A percentile compares a stretch with the other conserved stretches of the same genome.
Evolutionary conservation across 306 rosid species (phyloP).

Genomic region (Oxytropis ochrocephala): DNA sequence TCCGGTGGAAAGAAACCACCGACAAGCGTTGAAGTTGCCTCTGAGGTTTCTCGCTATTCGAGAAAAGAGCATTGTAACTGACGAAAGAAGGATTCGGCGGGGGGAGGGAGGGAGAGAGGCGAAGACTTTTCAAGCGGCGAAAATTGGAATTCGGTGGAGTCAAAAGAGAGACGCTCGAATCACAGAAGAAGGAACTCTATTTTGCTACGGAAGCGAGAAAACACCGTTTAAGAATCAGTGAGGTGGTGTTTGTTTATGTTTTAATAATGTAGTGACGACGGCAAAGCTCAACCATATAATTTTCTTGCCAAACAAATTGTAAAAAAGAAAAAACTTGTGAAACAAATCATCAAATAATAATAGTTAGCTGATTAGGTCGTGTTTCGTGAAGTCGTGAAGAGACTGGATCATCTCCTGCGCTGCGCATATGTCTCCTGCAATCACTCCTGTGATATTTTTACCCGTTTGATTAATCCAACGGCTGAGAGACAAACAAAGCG

Average conservation of each 20-base stretch:
- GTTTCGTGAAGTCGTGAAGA: too few species aligned
- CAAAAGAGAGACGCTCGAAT: neutral
- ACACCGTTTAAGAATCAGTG: neutral
- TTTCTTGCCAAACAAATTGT: neutral
- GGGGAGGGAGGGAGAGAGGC: neutral
- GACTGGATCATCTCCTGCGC: too few species aligned
- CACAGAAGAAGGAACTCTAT: neutral
- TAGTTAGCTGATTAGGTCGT: too few species aligned
- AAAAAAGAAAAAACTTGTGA: too few species aligned
- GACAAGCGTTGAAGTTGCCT: conserved; percentile 34
- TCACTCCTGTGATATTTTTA: too few species aligned
- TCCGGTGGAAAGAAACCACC: conserved; percentile 34
- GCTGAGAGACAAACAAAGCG: too few species aligned
- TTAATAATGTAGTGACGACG: conserved; percentile 20
- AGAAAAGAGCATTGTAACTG: conserved; percentile 41
- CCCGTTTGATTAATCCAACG: too few species aligned
- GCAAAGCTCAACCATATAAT: conserved; percentile 35
- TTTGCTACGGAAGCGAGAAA: neutral
- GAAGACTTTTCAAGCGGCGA: conserved; percentile 22
- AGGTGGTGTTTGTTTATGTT: neutral
- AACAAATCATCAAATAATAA: too few species aligned
- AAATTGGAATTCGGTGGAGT: neutral
- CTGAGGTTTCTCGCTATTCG: conserved; percentile 49
- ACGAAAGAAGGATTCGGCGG: neutral
- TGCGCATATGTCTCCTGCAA: too few species aligned